Conservation (phyloP, 208 protist species). For the Leishmania amazonensis region DNA sequence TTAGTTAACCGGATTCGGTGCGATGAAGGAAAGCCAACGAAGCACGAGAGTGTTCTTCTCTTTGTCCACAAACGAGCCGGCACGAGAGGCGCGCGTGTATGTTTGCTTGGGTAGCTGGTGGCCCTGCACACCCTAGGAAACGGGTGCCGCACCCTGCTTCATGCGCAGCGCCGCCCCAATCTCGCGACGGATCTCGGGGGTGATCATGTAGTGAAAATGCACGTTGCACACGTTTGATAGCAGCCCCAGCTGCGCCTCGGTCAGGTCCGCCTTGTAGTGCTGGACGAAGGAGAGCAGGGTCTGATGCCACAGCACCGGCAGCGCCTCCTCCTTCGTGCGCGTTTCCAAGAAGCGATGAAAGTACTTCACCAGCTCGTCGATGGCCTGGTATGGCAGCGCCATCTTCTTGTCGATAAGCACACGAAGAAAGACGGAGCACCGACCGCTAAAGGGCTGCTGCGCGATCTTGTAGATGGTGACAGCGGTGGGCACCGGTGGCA, state of each 20-base stretch:
- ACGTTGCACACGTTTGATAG: constrained; percentile 75
- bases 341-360: constrained; percentile 93
- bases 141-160: constrained; percentile 15
- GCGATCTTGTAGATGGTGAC: constrained; percentile 96
- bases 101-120: background rate
- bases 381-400: constrained; percentile 94
- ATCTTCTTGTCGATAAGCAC: constrained; percentile 99
- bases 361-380: constrained; percentile 96
- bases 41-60: background rate
- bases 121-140: background rate
- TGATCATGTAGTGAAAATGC: constrained; percentile 92
- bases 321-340: constrained; percentile 69
- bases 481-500: constrained; percentile 91
- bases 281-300: constrained; percentile 95
- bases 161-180: constrained; percentile 52
- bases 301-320: constrained; percentile 98
- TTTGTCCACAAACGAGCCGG: constrained; percentile 3
- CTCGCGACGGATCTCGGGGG: constrained; percentile 84
- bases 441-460: constrained; percentile 91
- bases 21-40: background rate
- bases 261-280: constrained; percentile 89
- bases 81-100: background rate
- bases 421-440: constrained; percentile 95
- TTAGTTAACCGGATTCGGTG: constrained; percentile 17
- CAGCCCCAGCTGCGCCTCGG: constrained; percentile 67